Base-by-base conservation (phyloP, 768 basidiomycete species). In the Boletus tomentosulus region DNA sequence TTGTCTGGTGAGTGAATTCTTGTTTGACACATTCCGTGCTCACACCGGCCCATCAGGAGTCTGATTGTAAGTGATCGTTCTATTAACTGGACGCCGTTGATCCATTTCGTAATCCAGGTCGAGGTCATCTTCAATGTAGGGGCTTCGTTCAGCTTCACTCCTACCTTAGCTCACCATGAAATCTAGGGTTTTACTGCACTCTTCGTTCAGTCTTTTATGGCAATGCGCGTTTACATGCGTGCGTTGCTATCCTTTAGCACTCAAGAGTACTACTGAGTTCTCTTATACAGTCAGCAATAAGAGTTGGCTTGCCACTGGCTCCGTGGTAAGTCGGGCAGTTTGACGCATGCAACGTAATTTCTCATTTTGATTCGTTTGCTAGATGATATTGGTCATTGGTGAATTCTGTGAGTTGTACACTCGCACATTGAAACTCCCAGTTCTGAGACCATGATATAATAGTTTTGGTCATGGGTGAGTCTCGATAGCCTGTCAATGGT, bases 131-230 rank as follows among this genome's bases (percentile, higher is more conserved):
- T 82, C 66, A 82, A 80, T 62, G 82, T 68, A 58, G 25, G 62
- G 2, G 16, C 12, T 15, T 12, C 8, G 30, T 11, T 27, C 7
- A 1, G 4, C 19, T 8, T 10, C 15, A 4, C 27, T 16, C n/a
- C 12, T 27, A 25, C 19, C 28, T 8, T 22, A 3, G 6, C 47
- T 61, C 38, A 66, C 31, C 33, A 16, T 25, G 27, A 16, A 3
- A 16, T 8, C 11, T n/a, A 67, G 66, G 67, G 77, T 27, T 64
- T 83, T 33, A 83, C 80, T 4, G 81, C 76, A 3, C 69, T 74
- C 22, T 66, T 82, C 33, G 83, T 84, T 2, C 83, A 84, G 69
- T 74, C 77, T 15, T 84, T 84, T 67, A 73, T 83, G 51, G 68
- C 77, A 0, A 71, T 76, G 60, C 78, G 82, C 0, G 74, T 84